Conservation (phyloP, 2,329 filamentous ascomycete species). For the Aureobasidium pullulans region DNA sequence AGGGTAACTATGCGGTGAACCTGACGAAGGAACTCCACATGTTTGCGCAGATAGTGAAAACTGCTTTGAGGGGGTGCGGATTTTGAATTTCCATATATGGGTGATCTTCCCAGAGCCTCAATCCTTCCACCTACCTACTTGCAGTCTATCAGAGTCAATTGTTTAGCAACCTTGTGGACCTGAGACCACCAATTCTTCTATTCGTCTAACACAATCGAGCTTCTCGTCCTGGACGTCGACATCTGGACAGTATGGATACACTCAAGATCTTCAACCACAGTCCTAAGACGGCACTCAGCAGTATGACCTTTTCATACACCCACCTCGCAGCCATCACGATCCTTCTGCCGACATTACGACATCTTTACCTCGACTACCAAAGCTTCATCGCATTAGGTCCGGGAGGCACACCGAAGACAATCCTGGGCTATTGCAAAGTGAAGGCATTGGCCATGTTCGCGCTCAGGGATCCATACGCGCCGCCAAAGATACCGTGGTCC, state of each 20-base stretch:
- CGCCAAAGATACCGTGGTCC: conserved; percentile 46
- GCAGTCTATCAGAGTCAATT: too few species aligned
- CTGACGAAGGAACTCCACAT: conserved; percentile 8
- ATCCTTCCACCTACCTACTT: background rate
- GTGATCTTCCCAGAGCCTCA: background rate
- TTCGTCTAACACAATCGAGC: too few species aligned
- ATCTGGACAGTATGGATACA: background rate
- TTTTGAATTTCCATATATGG: background rate
- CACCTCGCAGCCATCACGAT: conserved; percentile 27
- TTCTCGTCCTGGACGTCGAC: background rate
- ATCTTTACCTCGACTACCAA: conserved; percentile 61
- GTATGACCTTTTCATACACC: background rate
- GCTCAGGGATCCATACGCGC: conserved; percentile 60
- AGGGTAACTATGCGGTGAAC: conserved; percentile 4
- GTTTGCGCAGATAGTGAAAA: background rate
- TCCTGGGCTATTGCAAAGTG: conserved; percentile 65
- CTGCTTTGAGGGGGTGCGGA: background rate
- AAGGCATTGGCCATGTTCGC: conserved; percentile 65
- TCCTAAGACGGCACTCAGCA: background rate
- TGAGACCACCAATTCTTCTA: too few species aligned
- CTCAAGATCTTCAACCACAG: background rate
- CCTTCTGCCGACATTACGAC: conserved; percentile 27
- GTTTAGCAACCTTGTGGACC: too few species aligned
- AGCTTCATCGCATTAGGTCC: conserved; percentile 72
- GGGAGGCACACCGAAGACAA: conserved; percentile 70